phyloP scores from a whole-genome alignment of 169 alveolate species.

The Theileria equi region DNA sequence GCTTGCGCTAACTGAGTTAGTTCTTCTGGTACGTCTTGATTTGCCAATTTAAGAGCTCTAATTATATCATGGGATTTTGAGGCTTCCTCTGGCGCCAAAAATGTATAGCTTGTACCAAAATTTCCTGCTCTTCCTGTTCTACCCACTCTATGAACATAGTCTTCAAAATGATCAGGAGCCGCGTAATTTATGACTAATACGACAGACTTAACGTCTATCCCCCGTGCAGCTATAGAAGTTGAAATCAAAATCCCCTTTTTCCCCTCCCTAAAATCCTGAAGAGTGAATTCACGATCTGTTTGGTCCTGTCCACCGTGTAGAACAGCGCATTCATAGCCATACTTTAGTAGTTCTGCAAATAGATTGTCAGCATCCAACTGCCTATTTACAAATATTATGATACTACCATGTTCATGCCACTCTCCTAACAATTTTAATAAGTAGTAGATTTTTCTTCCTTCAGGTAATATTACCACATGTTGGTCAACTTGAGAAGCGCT shows the following conservation, averaged over 20 bases:
- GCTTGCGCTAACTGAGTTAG: constrained; percentile 68
- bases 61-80: constrained; percentile 92
- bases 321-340: constrained; percentile 87
- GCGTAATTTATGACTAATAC: constrained; percentile 94
- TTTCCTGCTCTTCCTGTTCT: constrained; percentile 99
- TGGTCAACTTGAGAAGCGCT: constrained; percentile 91
- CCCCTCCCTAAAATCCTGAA: constrained; percentile 86
- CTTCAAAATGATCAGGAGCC: constrained; percentile 99
- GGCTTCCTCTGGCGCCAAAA: constrained; percentile 90
- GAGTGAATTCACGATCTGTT: constrained; percentile 93
- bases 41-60: constrained; percentile 78
- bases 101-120: constrained; percentile 96
- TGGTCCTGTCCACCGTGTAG: constrained; percentile 98
- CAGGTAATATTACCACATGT: constrained; percentile 86
- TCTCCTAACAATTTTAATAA: constrained; percentile 93
- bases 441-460: constrained; percentile 82
- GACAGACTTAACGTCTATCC: constrained; percentile 93
- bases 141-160: constrained; percentile 98
- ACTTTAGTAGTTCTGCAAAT: constrained; percentile 77
- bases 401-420: constrained; percentile 92
- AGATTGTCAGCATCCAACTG: constrained; percentile 96
- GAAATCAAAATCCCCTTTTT: constrained; percentile 90
- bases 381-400: constrained; percentile 93
- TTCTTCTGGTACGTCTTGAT: constrained; percentile 64
- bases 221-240: constrained; percentile 98